phyloP scores from a whole-genome alignment of 73 alveolate genomes.

The Tetrahymena malaccensis region DNA sequence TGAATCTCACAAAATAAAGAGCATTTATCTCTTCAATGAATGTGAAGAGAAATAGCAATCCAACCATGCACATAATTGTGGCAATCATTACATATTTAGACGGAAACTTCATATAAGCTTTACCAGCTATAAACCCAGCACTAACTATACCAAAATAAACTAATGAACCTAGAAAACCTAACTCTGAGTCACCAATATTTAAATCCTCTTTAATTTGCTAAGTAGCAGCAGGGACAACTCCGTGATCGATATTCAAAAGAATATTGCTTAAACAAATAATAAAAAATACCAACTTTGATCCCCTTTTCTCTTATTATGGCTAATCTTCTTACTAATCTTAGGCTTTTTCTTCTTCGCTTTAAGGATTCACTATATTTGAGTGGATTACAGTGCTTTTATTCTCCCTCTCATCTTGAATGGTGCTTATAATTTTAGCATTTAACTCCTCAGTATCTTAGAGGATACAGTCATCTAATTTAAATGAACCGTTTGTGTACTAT shows the following conservation, averaged over 20 bases:
- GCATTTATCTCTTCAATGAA: not conserved
- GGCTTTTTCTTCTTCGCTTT: not conserved
- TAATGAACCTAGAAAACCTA: not conserved
- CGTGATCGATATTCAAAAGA: conserved; percentile 79
- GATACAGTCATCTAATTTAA: not conserved
- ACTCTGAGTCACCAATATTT: not conserved
- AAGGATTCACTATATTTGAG: not conserved
- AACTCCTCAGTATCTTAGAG: not conserved
- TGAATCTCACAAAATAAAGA: conserved; percentile 19
- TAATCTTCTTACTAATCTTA: not conserved
- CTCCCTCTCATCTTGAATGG: not conserved
- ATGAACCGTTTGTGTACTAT: not conserved
- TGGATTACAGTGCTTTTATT: not conserved
- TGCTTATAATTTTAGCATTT: not conserved
- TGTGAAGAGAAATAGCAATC: conserved; percentile 30
- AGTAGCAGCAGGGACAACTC: conserved; percentile 75
- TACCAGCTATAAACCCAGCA: not conserved
- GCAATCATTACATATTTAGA: not conserved
- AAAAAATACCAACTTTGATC: not conserved
- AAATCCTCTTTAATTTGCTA: not conserved
- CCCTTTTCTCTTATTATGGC: not conserved
- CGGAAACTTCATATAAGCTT: not conserved
- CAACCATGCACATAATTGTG: conserved; percentile 2
- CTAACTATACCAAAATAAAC: not conserved
- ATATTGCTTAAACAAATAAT: conserved; percentile 39